A percentile compares a stretch with the other conserved stretches of the same genome.
These are phyloP conservation scores for Pyrus communis DNA, from an alignment of 306 rosid genomes.

Conservation along the genomic window DNA sequence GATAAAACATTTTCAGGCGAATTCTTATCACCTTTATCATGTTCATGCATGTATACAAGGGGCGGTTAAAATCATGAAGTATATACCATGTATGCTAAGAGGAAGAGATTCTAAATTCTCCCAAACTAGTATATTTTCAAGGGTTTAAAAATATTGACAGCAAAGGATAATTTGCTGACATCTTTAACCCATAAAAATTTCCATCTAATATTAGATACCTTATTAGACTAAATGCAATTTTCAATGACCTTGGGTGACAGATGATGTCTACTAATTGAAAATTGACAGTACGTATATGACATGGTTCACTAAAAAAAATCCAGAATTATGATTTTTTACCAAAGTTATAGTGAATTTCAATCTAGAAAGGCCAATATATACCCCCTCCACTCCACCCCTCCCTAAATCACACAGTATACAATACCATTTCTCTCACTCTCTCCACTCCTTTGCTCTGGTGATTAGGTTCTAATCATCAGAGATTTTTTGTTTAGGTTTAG, in stretches of 20 bases:
- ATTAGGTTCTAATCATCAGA: neutral
- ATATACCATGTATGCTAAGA: conserved; percentile 10
- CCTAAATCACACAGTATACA: neutral
- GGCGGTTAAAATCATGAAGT: neutral
- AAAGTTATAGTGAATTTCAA: neutral
- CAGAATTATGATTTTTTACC: neutral
- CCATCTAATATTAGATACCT: neutral
- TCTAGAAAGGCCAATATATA: neutral
- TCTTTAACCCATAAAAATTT: neutral
- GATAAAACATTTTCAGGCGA: neutral
- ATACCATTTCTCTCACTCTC: neutral
- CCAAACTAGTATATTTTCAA: conserved; percentile 8
- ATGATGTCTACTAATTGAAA: neutral
- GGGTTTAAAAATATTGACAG: neutral
- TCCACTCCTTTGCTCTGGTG: neutral
- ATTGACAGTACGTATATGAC: neutral
- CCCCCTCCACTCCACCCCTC: neutral
- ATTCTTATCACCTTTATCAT: neutral
- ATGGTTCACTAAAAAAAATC: neutral
- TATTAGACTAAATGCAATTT: neutral
- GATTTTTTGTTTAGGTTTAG: neutral
- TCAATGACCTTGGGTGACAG: neutral
- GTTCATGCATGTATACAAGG: neutral
- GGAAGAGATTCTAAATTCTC: conserved; percentile 13
- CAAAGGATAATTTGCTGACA: neutral